Evolutionary conservation across 768 basidiomycete species (phyloP), one percentile per base, ranked within the genome.

Genomic region (Strobilomyces confusus): DNA sequence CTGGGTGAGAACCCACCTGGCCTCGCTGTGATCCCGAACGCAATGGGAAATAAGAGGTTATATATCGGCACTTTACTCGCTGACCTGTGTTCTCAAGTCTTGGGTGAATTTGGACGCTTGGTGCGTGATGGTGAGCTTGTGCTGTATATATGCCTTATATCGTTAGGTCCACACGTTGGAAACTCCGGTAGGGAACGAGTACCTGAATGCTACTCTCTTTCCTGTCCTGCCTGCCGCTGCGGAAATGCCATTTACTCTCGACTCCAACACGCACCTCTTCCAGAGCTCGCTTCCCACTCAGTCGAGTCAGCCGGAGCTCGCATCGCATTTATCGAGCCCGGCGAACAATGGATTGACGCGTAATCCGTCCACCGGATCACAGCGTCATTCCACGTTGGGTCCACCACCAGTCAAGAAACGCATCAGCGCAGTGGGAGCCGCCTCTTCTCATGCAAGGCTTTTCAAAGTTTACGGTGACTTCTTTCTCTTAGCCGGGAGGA

Each of bases 381-480:
- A 75, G 61, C 83, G 86, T 15, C 81, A 82, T 62, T 73, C 79
- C 1, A 77, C 80, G 17, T 59, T 86, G 34, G 74, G 65, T 30
- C 64, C 74, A 12, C 73, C 79, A 40, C 52, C 62, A 19, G 51
- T 55, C 30, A 84, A 83, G 69, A 87, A 89, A 62, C 80, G 89
- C 33, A 63, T 80, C 56, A 82, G 82, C 60, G 74, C 78, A 41
- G 76, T 84, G 59, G 82, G 86, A 17, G 80, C 81, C 2, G 81
- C 84, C 14, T 87, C 89, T 9, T 87, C 90, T 3, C 89, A 89
- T 69, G 95, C 88, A 23, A 76, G 95, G 51, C 76, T 95, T 34
- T 89, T 84, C 70, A 98, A 95, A 71, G 78, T 95, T 23, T 77
- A 92, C 14, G 95, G 85, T 1, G 93, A 98, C 68, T 80, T 97